Percentiles rank a stretch among this genome's conserved stretches.
Conservation (phyloP, 805 yeast genomes). For the Ogataea nitratoaversa region DNA sequence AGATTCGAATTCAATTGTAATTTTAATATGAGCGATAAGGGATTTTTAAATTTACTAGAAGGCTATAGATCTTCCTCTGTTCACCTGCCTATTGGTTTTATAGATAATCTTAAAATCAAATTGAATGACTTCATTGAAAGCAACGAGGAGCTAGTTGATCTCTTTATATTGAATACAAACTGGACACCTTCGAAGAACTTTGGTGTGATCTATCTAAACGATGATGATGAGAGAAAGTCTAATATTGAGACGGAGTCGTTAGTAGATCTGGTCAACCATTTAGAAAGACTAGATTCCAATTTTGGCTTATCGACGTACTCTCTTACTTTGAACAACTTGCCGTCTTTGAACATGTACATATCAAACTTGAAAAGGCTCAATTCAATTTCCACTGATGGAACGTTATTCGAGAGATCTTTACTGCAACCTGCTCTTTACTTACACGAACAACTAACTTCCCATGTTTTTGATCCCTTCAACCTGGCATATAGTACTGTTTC, state of each 20-base stretch:
- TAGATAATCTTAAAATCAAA: slow-evolving; percentile 23
- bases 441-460: slow-evolving; percentile 24
- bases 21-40: slow-evolving; percentile 29
- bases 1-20: slow-evolving; percentile 23
- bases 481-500: slow-evolving; percentile 24
- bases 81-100: slow-evolving; percentile 26
- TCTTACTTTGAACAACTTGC: slow-evolving; percentile 22
- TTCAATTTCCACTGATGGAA: slow-evolving; percentile 20
- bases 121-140: slow-evolving; percentile 10
- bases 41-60: slow-evolving; percentile 28
- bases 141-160: slow-evolving; percentile 16
- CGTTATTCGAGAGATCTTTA: slow-evolving; percentile 26
- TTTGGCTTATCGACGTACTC: slow-evolving; percentile 26
- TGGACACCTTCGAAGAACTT: slow-evolving; percentile 30
- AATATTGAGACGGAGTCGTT: slow-evolving; percentile 19
- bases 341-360: slow-evolving; percentile 20
- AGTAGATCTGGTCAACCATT: slow-evolving; percentile 16
- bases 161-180: slow-evolving; percentile 25
- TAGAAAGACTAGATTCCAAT: slow-evolving; percentile 24
- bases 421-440: slow-evolving; percentile 26
- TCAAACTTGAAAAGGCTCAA: slow-evolving; percentile 14
- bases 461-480: slow-evolving; percentile 28
- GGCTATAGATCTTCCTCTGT: slow-evolving; percentile 29
- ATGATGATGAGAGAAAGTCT: slow-evolving; percentile 12
- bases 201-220: slow-evolving; percentile 25